These are phyloP conservation scores for Cyclotella choctawhatcheeana DNA, from an alignment of 108 stramenopile species.

Conservation along the genomic window DNA sequence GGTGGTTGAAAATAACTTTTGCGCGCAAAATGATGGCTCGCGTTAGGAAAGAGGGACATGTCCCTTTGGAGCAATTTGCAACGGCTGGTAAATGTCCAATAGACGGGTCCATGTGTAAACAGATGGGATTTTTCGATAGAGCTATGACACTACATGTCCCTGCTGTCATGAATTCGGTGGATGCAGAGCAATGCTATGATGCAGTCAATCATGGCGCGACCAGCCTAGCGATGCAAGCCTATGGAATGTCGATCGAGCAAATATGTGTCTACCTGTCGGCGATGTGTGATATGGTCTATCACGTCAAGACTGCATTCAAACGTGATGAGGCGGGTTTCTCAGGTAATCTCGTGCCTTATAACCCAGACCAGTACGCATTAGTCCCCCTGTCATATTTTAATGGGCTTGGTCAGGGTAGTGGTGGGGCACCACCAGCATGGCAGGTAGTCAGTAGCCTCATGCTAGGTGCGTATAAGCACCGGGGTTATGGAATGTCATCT, in stretches of 20 bases:
- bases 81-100: not conserved
- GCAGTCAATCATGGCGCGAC: not conserved
- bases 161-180: not conserved
- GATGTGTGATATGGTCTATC: not conserved
- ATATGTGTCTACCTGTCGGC: not conserved
- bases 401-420: constrained; percentile 5
- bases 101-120: not conserved
- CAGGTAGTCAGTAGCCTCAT: constrained; percentile 11
- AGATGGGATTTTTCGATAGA: constrained; percentile 3
- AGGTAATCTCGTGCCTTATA: too few relatives aligned
- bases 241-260: not conserved
- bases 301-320: not conserved
- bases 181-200: constrained; percentile 2
- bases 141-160: not conserved
- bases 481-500: not conserved
- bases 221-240: constrained; percentile 1
- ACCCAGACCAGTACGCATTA: too few relatives aligned
- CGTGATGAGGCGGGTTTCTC: not conserved
- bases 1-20: constrained; percentile 22
- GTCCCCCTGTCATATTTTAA: too few relatives aligned
- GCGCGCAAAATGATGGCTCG: constrained; percentile 26
- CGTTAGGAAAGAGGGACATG: not conserved
- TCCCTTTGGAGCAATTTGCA: constrained; percentile 14
- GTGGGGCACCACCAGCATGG: constrained; percentile 1
- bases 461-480: not conserved